Base-by-base conservation (phyloP, 768 basidiomycete species). In the Psilocybe sp. region DNA sequence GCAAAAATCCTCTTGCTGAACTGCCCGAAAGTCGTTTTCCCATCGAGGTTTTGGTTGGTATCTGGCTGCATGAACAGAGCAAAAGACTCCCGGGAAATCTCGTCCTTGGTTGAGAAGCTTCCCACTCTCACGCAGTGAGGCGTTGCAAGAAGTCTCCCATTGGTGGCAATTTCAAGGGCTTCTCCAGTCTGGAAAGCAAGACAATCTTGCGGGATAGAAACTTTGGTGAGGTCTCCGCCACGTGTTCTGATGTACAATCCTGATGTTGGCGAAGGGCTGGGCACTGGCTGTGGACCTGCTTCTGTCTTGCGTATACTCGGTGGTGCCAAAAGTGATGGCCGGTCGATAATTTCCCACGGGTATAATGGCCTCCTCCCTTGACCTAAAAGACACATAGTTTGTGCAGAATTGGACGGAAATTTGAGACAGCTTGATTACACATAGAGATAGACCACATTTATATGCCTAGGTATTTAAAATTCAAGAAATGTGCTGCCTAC, bases 121-220 rank as follows among this genome's bases (percentile, higher is more conserved):
- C 85, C 91, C 5, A 92, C 84, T 52, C 85, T 81, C 38, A 98
- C 96, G 56, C 91, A 97, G 58, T 98, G 96, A 11, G 96, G 96
- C 0, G 97, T 99, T 0, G 97, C 97, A 38, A 85, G 80, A 13
- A 99, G 75, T 48, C 76, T 80, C 12, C 85, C 82, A 9, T 77
- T 82, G 1, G 96, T 98, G 18, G 95, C 86, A 18, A 98, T 74
- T 65, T 97, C 86, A 16, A 99, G 80, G 8, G 96, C 92, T 69
- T 99, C 94, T 5, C 97, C 97, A 0, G 94, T 98, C 66, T 99
- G 97, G 68, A 99, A 98, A 3, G 95, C 96, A 45, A 96, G 70
- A 60, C 87, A 91, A 62, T 90, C 81, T 14, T 70, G 61, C 4
- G 97, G 96, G 54, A 99, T 97, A 1, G 82, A 76, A 14, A 96